Evolutionary conservation across 768 basidiomycete genomes (phyloP).

Genomic region (Podaxis rugospora): DNA sequence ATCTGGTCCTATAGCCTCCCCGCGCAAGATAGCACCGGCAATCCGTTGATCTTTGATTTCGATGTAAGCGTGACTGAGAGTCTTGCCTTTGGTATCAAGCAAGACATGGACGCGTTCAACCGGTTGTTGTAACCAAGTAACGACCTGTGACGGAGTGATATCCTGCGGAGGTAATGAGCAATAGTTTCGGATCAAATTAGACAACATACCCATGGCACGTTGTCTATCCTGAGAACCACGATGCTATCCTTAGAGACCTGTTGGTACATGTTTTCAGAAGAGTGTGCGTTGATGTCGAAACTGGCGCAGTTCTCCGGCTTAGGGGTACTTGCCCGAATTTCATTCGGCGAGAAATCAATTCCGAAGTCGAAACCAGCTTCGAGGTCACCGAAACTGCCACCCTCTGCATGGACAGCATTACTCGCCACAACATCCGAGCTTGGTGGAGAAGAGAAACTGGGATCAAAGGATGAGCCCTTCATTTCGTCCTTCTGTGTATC

Average conservation of each 20-base stretch:
- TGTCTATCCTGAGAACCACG: slow-evolving; percentile 77
- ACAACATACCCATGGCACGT: slow-evolving; percentile 49
- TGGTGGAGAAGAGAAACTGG: slow-evolving; percentile 30
- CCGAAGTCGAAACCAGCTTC: slow-evolving; percentile 41
- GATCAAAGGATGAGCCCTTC: slow-evolving; percentile 24
- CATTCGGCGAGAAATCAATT: slow-evolving; percentile 25
- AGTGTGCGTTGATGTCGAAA: slow-evolving; percentile 11
- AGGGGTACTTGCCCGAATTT: slow-evolving; percentile 41
- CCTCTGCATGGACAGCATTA: neutral
- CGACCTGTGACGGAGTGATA: slow-evolving; percentile 74
- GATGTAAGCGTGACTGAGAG: slow-evolving; percentile 78
- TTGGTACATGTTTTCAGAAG: slow-evolving; percentile 11
- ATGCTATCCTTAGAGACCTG: slow-evolving; percentile 30
- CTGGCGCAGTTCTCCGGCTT: slow-evolving; percentile 27
- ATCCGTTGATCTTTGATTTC: slow-evolving; percentile 61
- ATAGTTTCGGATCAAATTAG: neutral
- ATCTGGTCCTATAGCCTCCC: slow-evolving; percentile 29
- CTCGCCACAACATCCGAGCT: slow-evolving; percentile 17
- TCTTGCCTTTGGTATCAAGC: slow-evolving; percentile 79
- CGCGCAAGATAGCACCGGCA: slow-evolving; percentile 64
- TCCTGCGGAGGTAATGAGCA: slow-evolving; percentile 43
- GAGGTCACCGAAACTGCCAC: slow-evolving; percentile 21
- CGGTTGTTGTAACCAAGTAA: slow-evolving; percentile 66
- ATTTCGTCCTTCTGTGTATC: neutral
- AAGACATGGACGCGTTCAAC: slow-evolving; percentile 72